Evolutionary conservation across 768 basidiomycete genomes (phyloP), one percentile per base, ranked within the genome.

Genomic region (Arthromyces matolae): DNA sequence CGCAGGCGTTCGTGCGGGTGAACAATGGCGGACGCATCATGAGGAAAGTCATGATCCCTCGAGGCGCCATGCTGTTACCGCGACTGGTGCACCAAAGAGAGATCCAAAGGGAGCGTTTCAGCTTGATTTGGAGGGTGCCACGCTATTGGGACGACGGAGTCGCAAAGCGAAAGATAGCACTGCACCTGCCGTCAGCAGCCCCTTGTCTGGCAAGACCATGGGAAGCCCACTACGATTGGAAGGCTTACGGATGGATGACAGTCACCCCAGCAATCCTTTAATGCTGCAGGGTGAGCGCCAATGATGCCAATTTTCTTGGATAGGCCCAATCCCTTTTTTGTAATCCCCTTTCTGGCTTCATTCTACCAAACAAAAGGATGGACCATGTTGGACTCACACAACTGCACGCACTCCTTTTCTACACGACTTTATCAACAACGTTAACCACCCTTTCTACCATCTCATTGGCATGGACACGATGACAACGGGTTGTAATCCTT

Each of bases 121-220:
- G 62, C 77, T 99, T 47, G 87, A 93, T 61, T 68, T 99, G 43
- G 80, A 88, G 56, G 83, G 77, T 49, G 91, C 96, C 19, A 97
- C 95, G 3, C 67, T 98, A 1, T 74, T 97, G 5, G 92, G 89
- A 10, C 69, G 87, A 54, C 69, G 89, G 49, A 81, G 82, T 55
- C 74, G 69, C 51, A 72, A 69, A 25, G 57, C 45, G 38, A 58
- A 45, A 32, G 52, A 10, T 34, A 58, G 61, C 16, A 59, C 51
- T 22, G 55, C 44, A 9, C 50, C 57, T 16, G 45, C 59, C 31
- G 63, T 68, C 25, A 54, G 55, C 18, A 73, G 71, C 47, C 69
- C 75, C 6, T 54, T 74, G 25, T 64, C 64, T 9, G 63, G 61
- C 13, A 63, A 64, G 42, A 53, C 60, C 5, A 51, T 60, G 29